Evolutionary conservation across 2,329 filamentous ascomycete species (phyloP).

Genomic region (Exophiala sp.): DNA sequence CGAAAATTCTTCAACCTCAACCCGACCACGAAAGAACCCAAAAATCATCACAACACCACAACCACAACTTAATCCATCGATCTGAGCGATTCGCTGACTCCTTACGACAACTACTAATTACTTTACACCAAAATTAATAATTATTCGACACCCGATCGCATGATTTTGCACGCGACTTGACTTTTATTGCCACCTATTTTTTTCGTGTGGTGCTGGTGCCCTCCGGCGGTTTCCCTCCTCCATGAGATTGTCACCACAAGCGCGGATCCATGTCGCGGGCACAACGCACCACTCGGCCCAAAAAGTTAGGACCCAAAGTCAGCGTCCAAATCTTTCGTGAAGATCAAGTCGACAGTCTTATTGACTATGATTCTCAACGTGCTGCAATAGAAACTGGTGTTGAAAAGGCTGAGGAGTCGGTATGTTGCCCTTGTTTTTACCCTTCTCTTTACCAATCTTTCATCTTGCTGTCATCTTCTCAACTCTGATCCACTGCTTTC

Average conservation of each 20-base stretch:
- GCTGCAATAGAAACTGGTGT: constrained; percentile 92
- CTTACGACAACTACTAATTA: too few species aligned
- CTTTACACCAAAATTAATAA: too few species aligned
- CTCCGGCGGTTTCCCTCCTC: constrained; percentile 2
- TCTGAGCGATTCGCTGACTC: constrained; percentile 44
- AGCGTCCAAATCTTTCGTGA: constrained; percentile 83
- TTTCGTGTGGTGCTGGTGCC: constrained; percentile 3
- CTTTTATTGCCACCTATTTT: constrained; percentile 1
- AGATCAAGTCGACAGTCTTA: constrained; percentile 78
- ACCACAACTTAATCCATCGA: constrained; percentile 55
- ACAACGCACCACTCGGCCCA: constrained; percentile 44
- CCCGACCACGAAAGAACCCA: constrained; percentile 8
- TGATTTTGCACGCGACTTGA: not conserved
- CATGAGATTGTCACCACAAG: constrained; percentile 18
- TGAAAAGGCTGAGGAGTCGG: constrained; percentile 95
- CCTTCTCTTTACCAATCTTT: constrained; percentile 15
- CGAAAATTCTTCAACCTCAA: constrained; percentile 1
- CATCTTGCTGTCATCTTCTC: constrained; percentile 20
- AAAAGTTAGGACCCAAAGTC: constrained; percentile 87
- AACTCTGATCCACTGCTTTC: not conserved
- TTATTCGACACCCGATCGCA: too few species aligned
- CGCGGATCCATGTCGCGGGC: constrained; percentile 23
- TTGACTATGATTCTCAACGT: constrained; percentile 81
- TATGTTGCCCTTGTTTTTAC: constrained; percentile 53
- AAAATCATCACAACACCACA: constrained; percentile 42